Percentiles rank a stretch among this genome's conserved stretches.
Evolutionary conservation across 78 protist genomes (phyloP).

Genomic region (Tieghemostelium lacteum): DNA sequence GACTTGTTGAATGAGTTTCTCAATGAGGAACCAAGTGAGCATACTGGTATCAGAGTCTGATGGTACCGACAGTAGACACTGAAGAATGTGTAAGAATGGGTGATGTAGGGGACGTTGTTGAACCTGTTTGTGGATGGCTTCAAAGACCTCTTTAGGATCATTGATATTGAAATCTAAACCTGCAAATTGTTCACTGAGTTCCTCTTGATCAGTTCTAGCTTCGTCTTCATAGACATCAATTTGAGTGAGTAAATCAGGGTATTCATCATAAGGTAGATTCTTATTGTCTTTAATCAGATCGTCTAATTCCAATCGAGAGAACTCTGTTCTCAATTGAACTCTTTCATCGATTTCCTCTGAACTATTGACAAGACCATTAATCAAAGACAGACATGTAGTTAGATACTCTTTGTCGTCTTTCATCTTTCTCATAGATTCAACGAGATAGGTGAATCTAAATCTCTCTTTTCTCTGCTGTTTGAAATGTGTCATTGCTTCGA

Average conservation of each 20-base stretch:
- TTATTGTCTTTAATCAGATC: conserved; percentile 15
- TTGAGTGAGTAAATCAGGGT: conserved; percentile 53
- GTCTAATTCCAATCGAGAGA: conserved; percentile 42
- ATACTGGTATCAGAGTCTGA: conserved; percentile 37
- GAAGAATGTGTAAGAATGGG: conserved; percentile 32
- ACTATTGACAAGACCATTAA: conserved; percentile 50
- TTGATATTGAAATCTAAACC: conserved; percentile 44
- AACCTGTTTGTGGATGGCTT: conserved; percentile 7
- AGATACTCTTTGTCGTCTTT: conserved; percentile 40
- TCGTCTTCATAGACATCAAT: conserved; percentile 72
- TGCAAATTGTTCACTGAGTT: conserved; percentile 10
- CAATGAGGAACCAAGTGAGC: conserved; percentile 51
- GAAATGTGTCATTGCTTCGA: conserved; percentile 62
- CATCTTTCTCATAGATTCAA: conserved; percentile 34
- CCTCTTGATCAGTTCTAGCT: conserved; percentile 56
- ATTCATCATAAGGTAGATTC: conserved; percentile 42
- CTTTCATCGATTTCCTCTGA: conserved; percentile 66
- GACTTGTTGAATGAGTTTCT: conserved; percentile 25
- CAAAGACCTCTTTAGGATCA: conserved; percentile 32
- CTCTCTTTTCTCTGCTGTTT: conserved; percentile 30
- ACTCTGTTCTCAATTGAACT: conserved; percentile 47
- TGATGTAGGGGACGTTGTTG: conserved; percentile 21
- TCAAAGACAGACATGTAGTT: conserved; percentile 27
- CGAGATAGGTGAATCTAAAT: conserved; percentile 29
- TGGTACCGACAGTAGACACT: conserved; percentile 31